Evolutionary conservation across 2,329 filamentous ascomycete genomes (phyloP).

Genomic region (Hyphodiscus sp.): DNA sequence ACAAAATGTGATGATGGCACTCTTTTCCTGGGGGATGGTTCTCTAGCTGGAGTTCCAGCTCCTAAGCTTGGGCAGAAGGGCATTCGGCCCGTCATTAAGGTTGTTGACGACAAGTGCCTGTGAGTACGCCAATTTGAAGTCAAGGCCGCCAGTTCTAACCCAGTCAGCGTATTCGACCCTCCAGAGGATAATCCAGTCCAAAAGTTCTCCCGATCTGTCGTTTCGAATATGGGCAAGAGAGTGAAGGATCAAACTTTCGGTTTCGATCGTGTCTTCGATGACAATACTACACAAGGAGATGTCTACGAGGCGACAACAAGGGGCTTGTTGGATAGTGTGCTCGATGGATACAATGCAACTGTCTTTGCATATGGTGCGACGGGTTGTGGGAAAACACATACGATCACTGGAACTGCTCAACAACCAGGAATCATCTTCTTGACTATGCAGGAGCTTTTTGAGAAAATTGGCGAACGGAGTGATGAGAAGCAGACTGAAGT

Average conservation of each 20-base stretch:
- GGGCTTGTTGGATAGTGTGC: conserved; percentile 82
- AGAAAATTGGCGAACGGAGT: conserved; percentile 82
- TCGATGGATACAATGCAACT: conserved; percentile 97
- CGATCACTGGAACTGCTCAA: conserved; percentile 85
- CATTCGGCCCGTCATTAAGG: conserved; percentile 86
- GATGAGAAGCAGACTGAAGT: conserved; percentile 86
- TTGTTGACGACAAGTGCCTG: conserved; percentile 94
- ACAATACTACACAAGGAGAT: conserved; percentile 84
- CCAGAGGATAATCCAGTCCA: conserved; percentile 92
- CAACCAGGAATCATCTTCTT: conserved; percentile 97
- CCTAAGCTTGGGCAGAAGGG: conserved; percentile 83
- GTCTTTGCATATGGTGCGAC: conserved; percentile 98
- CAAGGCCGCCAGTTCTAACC: not conserved
- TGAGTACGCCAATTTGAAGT: conserved; percentile 32
- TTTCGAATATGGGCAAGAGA: conserved; percentile 73
- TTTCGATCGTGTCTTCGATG: conserved; percentile 95
- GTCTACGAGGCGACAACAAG: conserved; percentile 93
- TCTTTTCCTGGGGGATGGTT: conserved; percentile 93
- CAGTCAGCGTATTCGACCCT: conserved; percentile 84
- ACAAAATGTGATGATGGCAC: conserved; percentile 70
- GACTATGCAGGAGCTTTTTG: conserved; percentile 98
- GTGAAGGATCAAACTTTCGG: conserved; percentile 97
- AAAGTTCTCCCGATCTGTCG: conserved; percentile 74
- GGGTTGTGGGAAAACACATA: conserved; percentile 97
- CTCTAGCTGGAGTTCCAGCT: conserved; percentile 76